Conservation (phyloP, 2,329 filamentous ascomycete species). For the Cercospora sp. region DNA sequence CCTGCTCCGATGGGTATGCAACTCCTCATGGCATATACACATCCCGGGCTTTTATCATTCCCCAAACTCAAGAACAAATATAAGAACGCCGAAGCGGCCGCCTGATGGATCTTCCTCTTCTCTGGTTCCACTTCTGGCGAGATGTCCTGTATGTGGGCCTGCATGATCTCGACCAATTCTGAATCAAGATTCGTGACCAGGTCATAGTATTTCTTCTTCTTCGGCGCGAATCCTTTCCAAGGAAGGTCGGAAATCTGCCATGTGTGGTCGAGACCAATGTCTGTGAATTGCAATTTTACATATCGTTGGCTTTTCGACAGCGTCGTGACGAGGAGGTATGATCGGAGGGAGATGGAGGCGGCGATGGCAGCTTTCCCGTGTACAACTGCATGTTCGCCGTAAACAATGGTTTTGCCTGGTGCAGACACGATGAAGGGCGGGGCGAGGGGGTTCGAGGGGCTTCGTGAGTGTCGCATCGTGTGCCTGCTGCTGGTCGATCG, state of each 20-base stretch:
- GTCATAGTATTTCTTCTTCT: slow-evolving; percentile 95
- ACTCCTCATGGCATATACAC: slow-evolving; percentile 86
- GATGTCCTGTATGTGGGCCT: slow-evolving; percentile 73
- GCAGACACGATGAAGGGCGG: slow-evolving; percentile 97
- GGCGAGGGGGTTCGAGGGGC: slow-evolving; percentile 61
- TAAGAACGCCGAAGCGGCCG: slow-evolving; percentile 80
- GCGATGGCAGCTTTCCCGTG: slow-evolving; percentile 95
- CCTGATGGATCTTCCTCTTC: slow-evolving; percentile 78
- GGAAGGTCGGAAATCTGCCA: slow-evolving; percentile 94
- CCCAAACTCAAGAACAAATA: slow-evolving; percentile 91
- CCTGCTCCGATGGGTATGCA: slow-evolving; percentile 92
- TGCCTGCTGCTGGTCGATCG: background rate
- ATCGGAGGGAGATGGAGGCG: slow-evolving; percentile 89
- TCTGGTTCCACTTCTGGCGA: slow-evolving; percentile 64
- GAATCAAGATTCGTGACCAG: slow-evolving; percentile 75
- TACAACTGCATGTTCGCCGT: slow-evolving; percentile 97
- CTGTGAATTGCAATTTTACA: slow-evolving; percentile 84
- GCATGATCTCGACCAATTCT: slow-evolving; percentile 76
- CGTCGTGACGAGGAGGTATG: slow-evolving; percentile 93
- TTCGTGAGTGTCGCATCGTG: slow-evolving; percentile 25
- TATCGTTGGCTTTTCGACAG: slow-evolving; percentile 89
- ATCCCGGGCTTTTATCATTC: slow-evolving; percentile 73
- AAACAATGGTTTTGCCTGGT: slow-evolving; percentile 96
- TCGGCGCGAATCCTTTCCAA: slow-evolving; percentile 79
- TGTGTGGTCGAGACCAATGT: slow-evolving; percentile 84